Conservation (phyloP, 306 rosid species). For the Inga leiocalycina region DNA sequence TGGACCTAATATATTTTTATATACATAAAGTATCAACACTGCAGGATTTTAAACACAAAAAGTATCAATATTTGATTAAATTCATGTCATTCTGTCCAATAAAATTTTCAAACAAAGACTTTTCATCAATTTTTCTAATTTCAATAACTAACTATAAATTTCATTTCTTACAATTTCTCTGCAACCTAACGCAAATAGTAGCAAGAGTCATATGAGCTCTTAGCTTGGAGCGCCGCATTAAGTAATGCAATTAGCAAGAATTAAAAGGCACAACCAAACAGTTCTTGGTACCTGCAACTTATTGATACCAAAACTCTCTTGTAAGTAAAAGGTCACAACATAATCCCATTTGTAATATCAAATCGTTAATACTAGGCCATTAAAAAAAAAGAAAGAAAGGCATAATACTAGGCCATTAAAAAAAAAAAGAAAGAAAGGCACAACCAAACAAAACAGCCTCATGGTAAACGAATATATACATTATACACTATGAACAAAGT, state of each 20-base stretch:
- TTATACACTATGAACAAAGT: background rate
- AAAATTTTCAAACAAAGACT: no score
- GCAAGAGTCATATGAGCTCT: background rate
- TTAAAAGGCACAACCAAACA: background rate
- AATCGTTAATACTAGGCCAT: no score
- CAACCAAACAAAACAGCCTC: background rate
- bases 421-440: background rate
- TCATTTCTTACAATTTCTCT: background rate
- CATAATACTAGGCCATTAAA: background rate
- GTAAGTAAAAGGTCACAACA: no score
- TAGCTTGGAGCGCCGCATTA: background rate
- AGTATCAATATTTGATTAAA: no score
- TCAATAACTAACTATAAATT: background rate
- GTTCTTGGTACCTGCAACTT: no score
- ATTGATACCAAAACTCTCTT: background rate
- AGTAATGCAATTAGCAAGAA: background rate
- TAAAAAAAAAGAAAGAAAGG: no score
- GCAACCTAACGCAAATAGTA: background rate
- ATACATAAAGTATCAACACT: no score
- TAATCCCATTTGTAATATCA: no score
- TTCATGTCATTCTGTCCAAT: no score
- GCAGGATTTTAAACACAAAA: no score
- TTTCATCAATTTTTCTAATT: no score
- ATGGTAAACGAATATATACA: constrained; percentile 4
- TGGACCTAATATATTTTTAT: no score